Evolutionary conservation across 1,284 basidiomycete species (phyloP).

Genomic region (Trichosporon sp.): DNA sequence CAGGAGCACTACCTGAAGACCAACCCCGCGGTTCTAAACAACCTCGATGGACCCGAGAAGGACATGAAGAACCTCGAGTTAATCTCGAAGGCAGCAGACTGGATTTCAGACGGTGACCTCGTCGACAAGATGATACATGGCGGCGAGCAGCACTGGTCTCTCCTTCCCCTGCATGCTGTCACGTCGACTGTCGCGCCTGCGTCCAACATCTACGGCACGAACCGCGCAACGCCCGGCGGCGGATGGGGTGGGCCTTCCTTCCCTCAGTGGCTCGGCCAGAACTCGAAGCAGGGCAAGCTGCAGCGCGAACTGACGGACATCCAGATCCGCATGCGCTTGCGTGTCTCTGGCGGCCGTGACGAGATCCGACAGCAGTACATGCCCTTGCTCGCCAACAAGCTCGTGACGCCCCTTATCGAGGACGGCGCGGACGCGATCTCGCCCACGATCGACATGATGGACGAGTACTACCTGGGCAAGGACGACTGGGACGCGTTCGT

Average conservation of each 20-base stretch:
- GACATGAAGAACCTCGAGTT: conserved; percentile 72
- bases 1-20: conserved; percentile 93
- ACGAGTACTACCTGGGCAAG: conserved; percentile 87
- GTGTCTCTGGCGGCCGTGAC: conserved; percentile 81
- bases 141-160: conserved; percentile 94
- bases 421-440: conserved; percentile 72
- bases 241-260: conserved; percentile 73
- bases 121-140: conserved; percentile 92
- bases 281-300: conserved; percentile 87
- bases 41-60: conserved; percentile 66
- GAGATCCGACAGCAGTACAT: conserved; percentile 92
- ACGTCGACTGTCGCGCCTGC: conserved; percentile 85
- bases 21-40: conserved; percentile 66
- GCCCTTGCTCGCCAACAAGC: conserved; percentile 75
- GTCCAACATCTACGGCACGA: conserved; percentile 72
- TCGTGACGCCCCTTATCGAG: conserved; percentile 74
- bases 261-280: conserved; percentile 96
- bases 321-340: conserved; percentile 91
- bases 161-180: conserved; percentile 92
- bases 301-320: conserved; percentile 81
- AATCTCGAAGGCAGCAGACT: conserved; percentile 84
- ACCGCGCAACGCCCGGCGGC: conserved; percentile 41
- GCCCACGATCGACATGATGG: conserved; percentile 83
- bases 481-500: conserved; percentile 96
- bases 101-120: conserved; percentile 94